Base-by-base conservation (phyloP, 805 yeast species). In the Candida maris region DNA sequence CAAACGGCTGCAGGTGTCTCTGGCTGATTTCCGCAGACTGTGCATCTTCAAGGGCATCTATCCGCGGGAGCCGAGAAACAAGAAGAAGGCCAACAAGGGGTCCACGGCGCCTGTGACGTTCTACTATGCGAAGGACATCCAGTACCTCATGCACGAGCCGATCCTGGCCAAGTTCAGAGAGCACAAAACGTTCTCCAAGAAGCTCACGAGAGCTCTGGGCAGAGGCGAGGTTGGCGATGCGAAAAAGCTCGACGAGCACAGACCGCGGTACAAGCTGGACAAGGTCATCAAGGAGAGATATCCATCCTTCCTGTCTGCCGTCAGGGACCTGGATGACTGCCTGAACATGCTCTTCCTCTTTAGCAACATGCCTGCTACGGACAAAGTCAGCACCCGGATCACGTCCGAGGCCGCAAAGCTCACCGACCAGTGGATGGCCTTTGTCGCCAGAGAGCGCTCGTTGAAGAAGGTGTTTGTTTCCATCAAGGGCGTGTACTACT, bases 31-130 rank as follows among this genome's bases (percentile, higher is more conserved):
- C 76, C 80, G 96, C 67, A 79, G 98, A 56, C 73, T 93, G 57
- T 93, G 98, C 73, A 93, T 93, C 60, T 87, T 93, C 74, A 93
- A 93, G 64, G 98, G 98, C 35, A 89, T 93, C 46, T 93, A 87
- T 59, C 98, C 98, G 37, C 78, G 98, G 61, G 97, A 88, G 59
- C 97, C 97, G 31, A 73, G 89, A 52, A 87, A 86, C 65, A 93
- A 89, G 69, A 87, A 84, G 78, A 89, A 87, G 72, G 96, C 97
- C 42, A 91, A 88, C 65, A 93, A 87, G 65, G 97, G 98, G 16
- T 85, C 96, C n/a, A 86, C 97, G 6, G 95, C 94, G 18, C 95
- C 95, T 31, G 83, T 84, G 17, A 93, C 98, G 3, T 94, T 93
- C 61, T 93, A 93, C 67, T 91, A 88, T 61, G 62, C 82, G 46